Conservation (phyloP, 257 asterid genomes). For the Nicotiana sylvestris region DNA sequence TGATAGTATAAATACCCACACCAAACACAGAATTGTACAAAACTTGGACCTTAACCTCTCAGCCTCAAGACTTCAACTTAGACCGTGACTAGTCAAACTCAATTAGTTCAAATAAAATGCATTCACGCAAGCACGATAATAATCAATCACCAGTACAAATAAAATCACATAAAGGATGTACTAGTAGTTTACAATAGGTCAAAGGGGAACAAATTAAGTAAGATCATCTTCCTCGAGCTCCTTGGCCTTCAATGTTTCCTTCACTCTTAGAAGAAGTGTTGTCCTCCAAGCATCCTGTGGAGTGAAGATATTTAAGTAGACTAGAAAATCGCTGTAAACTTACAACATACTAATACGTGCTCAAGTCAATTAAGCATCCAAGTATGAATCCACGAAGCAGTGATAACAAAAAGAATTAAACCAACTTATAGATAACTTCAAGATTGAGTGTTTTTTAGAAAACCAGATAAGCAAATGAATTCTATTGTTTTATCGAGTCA, state of each 20-base stretch:
- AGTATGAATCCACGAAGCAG: background rate
- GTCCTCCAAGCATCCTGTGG: slow-evolving; percentile 89
- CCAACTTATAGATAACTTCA: background rate
- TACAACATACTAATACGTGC: background rate
- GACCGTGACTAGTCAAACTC: background rate
- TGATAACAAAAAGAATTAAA: background rate
- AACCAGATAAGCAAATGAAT: background rate
- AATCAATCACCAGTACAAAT: slow-evolving; percentile 9
- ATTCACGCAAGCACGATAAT: background rate
- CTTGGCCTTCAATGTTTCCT: slow-evolving; percentile 90
- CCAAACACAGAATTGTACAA: slow-evolving; percentile 4
- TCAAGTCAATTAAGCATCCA: background rate
- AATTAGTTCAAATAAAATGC: background rate
- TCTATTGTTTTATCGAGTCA: background rate
- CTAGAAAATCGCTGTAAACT: too few species aligned
- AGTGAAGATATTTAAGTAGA: background rate
- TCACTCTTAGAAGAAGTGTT: slow-evolving; percentile 86
- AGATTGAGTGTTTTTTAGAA: background rate
- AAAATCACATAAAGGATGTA: slow-evolving; percentile 8
- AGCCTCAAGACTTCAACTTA: background rate
- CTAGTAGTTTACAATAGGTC: slow-evolving; percentile 7
- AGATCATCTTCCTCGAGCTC: slow-evolving; percentile 95
- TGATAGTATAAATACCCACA: background rate
- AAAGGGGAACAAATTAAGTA: slow-evolving; percentile 37
- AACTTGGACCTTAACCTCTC: background rate